phyloP scores from a whole-genome alignment of 2,329 filamentous ascomycete species.

The Dactylellina leptospora region DNA sequence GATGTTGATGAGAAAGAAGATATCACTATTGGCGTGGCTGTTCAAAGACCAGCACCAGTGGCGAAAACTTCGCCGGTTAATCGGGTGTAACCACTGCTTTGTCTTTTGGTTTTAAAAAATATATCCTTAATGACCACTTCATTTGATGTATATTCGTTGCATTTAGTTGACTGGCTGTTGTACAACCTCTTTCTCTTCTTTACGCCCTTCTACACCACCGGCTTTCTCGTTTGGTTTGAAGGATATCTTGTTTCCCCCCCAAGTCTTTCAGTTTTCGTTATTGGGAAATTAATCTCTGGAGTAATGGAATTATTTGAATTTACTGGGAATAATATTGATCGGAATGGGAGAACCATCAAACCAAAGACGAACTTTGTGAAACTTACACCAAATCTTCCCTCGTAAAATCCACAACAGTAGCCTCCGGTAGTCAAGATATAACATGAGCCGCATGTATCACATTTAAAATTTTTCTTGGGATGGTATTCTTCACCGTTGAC shows the following conservation, averaged over 20 bases:
- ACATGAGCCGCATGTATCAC: too few relatives aligned
- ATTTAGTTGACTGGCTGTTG: too few relatives aligned
- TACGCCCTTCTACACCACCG: too few relatives aligned
- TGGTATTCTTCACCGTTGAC: not conserved
- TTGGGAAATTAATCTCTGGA: not conserved
- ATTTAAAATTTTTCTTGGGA: too few relatives aligned
- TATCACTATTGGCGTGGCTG: conserved; percentile 28
- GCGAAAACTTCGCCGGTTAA: conserved; percentile 22
- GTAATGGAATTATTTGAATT: not conserved
- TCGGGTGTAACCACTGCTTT: not conserved
- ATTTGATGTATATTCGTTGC: not conserved
- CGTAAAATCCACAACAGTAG: too few relatives aligned
- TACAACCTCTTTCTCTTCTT: too few relatives aligned
- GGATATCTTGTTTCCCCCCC: too few relatives aligned
- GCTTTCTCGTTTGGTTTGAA: too few relatives aligned
- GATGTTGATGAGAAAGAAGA: conserved; percentile 39
- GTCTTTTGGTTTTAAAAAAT: not conserved
- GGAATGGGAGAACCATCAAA: too few relatives aligned
- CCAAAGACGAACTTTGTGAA: not conserved
- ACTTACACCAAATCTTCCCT: too few relatives aligned
- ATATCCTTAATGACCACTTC: not conserved
- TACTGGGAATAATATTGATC: not conserved
- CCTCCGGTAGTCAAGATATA: too few relatives aligned
- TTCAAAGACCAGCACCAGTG: conserved; percentile 32
- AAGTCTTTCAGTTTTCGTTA: too few relatives aligned